phyloP scores from a whole-genome alignment of 306 rosid species.

The Glycine latifolia region DNA sequence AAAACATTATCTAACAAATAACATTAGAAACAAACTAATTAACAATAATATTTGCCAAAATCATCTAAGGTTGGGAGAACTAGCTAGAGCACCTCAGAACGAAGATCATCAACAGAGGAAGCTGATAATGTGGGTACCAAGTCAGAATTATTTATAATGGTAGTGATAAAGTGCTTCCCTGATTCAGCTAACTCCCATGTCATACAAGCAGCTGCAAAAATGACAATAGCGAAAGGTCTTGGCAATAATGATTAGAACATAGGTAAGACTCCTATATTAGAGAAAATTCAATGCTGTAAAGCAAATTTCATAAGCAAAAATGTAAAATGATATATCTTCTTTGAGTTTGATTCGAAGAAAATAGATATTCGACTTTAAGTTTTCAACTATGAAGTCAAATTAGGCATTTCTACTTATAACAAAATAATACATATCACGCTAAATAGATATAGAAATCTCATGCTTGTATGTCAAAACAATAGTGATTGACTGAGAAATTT shows the following conservation, averaged over 20 bases:
- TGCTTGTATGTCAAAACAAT: background rate
- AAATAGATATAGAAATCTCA: background rate
- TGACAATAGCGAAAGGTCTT: constrained; percentile 43
- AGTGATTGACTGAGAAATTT: background rate
- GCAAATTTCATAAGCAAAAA: background rate
- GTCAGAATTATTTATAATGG: too few relatives aligned
- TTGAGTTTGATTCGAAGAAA: background rate
- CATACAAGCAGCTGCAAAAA: constrained; percentile 92
- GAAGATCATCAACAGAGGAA: constrained; percentile 86
- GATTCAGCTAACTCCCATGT: constrained; percentile 98
- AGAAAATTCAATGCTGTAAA: constrained; percentile 13
- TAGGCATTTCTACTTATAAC: background rate
- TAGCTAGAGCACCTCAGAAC: constrained; percentile 75
- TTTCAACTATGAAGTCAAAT: constrained; percentile 31
- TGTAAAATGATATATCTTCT: background rate
- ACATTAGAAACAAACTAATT: background rate
- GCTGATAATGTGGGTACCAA: constrained; percentile 94
- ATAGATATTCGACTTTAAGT: background rate
- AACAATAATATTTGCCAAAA: constrained; percentile 26
- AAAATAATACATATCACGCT: background rate
- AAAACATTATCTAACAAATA: background rate
- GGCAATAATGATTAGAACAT: background rate
- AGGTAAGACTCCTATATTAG: background rate
- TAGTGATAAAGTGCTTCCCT: constrained; percentile 90
- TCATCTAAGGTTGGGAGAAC: constrained; percentile 14